A percentile compares a stretch with the other conserved stretches of the same genome.
These are phyloP conservation scores for Cylindrodendrum hubeiense DNA, from an alignment of 2,329 filamentous ascomycete genomes.

Conservation along the genomic window DNA sequence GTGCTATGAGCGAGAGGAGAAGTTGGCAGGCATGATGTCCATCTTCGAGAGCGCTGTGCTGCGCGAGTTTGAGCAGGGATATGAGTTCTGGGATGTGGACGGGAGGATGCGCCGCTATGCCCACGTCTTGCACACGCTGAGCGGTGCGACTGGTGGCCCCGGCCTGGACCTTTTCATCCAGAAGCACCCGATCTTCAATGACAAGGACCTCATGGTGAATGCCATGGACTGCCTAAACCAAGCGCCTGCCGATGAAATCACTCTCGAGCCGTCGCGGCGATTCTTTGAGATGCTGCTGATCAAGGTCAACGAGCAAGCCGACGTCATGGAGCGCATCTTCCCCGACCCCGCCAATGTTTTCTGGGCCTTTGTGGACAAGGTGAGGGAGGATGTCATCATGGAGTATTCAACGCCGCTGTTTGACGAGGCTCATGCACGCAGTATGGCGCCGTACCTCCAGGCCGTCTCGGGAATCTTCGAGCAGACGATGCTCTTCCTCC, in stretches of 20 bases:
- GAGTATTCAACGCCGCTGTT: constrained; percentile 90
- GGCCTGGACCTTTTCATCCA: constrained; percentile 85
- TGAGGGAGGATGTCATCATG: constrained; percentile 85
- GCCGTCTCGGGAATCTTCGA: constrained; percentile 90
- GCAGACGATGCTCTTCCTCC: constrained; percentile 83
- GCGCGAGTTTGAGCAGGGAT: constrained; percentile 92
- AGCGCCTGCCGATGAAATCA: constrained; percentile 74
- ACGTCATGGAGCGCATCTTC: constrained; percentile 86
- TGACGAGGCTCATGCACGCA: constrained; percentile 85
- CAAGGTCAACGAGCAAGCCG: constrained; percentile 86
- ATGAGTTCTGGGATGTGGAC: constrained; percentile 88
- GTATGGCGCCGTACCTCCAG: constrained; percentile 82
- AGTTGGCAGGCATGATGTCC: constrained; percentile 78
- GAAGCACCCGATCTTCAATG: constrained; percentile 86
- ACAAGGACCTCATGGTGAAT: constrained; percentile 74
- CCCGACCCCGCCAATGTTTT: constrained; percentile 78
- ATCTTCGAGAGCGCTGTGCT: constrained; percentile 93
- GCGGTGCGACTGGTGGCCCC: constrained; percentile 78
- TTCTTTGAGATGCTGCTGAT: constrained; percentile 83
- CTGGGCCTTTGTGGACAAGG: constrained; percentile 82
- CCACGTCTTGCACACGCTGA: constrained; percentile 84
- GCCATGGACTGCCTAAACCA: constrained; percentile 86
- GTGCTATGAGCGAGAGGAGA: constrained; percentile 77
- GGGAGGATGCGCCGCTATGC: constrained; percentile 92
- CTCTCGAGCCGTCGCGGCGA: constrained; percentile 81